Percentiles rank a stretch among this genome's conserved stretches.
Conservation (phyloP, 1,284 basidiomycete species). For the Melampsora larici-populina region DNA sequence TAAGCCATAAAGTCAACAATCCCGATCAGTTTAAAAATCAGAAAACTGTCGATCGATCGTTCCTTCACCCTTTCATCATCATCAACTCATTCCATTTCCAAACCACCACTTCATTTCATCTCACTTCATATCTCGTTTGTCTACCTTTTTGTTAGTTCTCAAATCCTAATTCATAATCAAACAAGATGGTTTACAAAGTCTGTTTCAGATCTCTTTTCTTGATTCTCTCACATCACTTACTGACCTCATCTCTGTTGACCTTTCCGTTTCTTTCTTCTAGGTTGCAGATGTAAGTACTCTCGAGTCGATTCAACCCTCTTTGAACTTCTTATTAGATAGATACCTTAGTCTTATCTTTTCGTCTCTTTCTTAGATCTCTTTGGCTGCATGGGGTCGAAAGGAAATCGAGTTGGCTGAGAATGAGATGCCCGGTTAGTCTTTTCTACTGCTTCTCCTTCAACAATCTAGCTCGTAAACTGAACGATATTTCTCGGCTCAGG, state of each 20-base stretch:
- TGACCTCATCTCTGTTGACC: background rate
- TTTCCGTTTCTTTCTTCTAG: constrained; percentile 6
- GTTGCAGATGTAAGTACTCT: constrained; percentile 41
- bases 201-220: background rate
- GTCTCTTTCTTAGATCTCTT: constrained; percentile 24
- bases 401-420: constrained; percentile 92
- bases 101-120: too few species aligned
- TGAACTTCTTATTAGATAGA: background rate
- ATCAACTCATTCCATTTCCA: too few species aligned
- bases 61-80: too few species aligned
- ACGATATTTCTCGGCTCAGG: constrained; percentile 44
- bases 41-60: too few species aligned
- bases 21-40: too few species aligned
- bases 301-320: background rate
- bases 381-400: constrained; percentile 82
- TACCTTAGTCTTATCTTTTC: background rate
- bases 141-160: too few species aligned
- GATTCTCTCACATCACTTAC: background rate
- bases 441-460: background rate
- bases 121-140: too few species aligned
- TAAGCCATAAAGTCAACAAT: too few species aligned
- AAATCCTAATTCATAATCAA: background rate
- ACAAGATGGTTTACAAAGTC: constrained; percentile 42
- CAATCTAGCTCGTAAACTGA: background rate
- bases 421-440: constrained; percentile 41